These are phyloP conservation scores for Strobilomyces dryophilus DNA, from an alignment of 768 basidiomycete species.

Conservation along the genomic window DNA sequence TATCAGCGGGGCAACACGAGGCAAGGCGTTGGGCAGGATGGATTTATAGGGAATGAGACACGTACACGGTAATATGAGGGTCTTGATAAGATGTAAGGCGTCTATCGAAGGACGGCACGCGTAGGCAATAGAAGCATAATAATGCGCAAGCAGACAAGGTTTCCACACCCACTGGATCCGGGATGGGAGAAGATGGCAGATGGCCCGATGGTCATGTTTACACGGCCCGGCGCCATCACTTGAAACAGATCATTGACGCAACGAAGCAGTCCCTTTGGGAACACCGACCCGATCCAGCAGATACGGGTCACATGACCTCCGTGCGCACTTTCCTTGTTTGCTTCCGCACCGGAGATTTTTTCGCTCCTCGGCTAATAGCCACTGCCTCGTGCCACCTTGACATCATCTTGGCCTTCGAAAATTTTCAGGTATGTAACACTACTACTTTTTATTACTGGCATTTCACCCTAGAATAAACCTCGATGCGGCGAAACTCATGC, in stretches of 20 bases:
- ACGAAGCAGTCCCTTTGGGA: conserved; percentile 17
- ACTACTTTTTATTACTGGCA: background rate
- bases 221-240: conserved; percentile 5
- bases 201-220: conserved; percentile 17
- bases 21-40: conserved; percentile 11
- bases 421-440: conserved; percentile 10
- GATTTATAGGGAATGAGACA: conserved; percentile 31
- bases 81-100: conserved; percentile 28
- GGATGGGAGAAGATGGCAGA: conserved; percentile 7
- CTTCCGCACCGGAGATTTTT: conserved; percentile 18
- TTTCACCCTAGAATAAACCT: background rate
- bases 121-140: conserved; percentile 30
- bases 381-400: conserved; percentile 10
- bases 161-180: conserved; percentile 24
- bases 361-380: conserved; percentile 18
- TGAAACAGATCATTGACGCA: conserved; percentile 11
- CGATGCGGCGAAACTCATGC: background rate
- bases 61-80: conserved; percentile 35
- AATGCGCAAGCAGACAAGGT: conserved; percentile 15
- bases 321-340: conserved; percentile 13
- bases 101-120: conserved; percentile 27
- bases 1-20: conserved; percentile 26
- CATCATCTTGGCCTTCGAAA: conserved; percentile 5
- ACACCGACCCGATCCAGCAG: conserved; percentile 4
- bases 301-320: conserved; percentile 10